These are phyloP conservation scores for Tetrahymena borealis DNA, from an alignment of 73 alveolate genomes.

Conservation along the genomic window DNA sequence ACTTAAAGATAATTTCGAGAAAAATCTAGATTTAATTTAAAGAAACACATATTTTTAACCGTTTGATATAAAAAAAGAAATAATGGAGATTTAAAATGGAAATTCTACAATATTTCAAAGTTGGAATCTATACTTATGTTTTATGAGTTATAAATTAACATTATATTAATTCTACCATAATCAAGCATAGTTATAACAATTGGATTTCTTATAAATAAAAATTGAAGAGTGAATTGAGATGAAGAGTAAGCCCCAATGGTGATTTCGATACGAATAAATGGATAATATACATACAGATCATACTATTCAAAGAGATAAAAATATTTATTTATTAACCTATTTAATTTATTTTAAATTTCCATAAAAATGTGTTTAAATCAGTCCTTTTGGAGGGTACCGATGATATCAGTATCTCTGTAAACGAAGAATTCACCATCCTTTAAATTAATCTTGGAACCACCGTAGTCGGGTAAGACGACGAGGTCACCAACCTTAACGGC, in stretches of 20 bases:
- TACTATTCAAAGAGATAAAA: too few relatives aligned
- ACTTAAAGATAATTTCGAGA: too few relatives aligned
- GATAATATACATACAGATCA: neutral
- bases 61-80: too few relatives aligned
- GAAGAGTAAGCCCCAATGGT: neutral
- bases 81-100: too few relatives aligned
- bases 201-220: too few relatives aligned
- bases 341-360: neutral
- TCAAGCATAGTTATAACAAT: too few relatives aligned
- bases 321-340: neutral
- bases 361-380: neutral
- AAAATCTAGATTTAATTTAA: too few relatives aligned
- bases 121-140: too few relatives aligned
- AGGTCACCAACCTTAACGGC: constrained; percentile 72
- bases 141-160: too few relatives aligned
- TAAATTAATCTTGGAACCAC: constrained; percentile 62
- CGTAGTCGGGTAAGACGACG: constrained; percentile 79
- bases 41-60: too few relatives aligned
- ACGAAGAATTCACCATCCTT: constrained; percentile 60
- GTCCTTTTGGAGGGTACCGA: constrained; percentile 50
- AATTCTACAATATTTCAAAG: too few relatives aligned
- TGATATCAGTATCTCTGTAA: constrained; percentile 76
- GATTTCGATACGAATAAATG: neutral
- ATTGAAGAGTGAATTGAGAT: neutral
- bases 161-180: too few relatives aligned